phyloP scores from a whole-genome alignment of 2,329 filamentous ascomycete genomes.

The Pseudogymnoascus sp. region DNA sequence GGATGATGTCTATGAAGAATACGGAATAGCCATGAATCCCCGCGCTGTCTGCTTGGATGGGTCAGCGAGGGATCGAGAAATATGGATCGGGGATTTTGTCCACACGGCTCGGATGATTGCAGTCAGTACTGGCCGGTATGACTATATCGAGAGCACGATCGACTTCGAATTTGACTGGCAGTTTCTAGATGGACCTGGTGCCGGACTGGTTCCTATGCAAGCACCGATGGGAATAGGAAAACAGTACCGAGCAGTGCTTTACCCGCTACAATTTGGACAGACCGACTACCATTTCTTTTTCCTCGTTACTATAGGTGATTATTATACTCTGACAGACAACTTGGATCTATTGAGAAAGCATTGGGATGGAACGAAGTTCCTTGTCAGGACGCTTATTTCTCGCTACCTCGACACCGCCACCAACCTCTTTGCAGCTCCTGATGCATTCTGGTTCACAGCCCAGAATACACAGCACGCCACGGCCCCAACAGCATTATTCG shows the following conservation, averaged over 20 bases:
- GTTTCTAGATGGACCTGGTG: background rate
- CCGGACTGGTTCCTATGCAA: slow-evolving; percentile 12
- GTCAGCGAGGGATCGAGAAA: slow-evolving; percentile 34
- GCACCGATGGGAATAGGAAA: slow-evolving; percentile 12
- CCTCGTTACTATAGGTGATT: background rate
- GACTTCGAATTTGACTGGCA: slow-evolving; percentile 27
- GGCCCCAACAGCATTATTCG: background rate
- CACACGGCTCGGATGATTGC: slow-evolving; percentile 33
- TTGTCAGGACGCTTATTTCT: background rate
- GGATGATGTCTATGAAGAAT: slow-evolving; percentile 30
- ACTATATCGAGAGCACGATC: slow-evolving; percentile 31
- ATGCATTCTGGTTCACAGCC: slow-evolving; percentile 1
- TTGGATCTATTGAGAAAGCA: background rate
- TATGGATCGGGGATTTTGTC: slow-evolving; percentile 37
- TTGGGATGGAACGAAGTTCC: background rate
- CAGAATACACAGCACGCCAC: background rate
- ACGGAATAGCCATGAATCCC: slow-evolving; percentile 29
- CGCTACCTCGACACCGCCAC: background rate
- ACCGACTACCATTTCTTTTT: slow-evolving; percentile 7
- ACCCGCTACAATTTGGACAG: slow-evolving; percentile 11
- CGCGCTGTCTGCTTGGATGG: slow-evolving; percentile 35
- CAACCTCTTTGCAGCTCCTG: background rate
- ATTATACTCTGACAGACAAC: background rate
- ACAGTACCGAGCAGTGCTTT: slow-evolving; percentile 10
- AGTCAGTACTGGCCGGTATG: slow-evolving; percentile 30